Conservation (phyloP, 2,329 filamentous ascomycete species). For the Xylaria arbuscula region DNA sequence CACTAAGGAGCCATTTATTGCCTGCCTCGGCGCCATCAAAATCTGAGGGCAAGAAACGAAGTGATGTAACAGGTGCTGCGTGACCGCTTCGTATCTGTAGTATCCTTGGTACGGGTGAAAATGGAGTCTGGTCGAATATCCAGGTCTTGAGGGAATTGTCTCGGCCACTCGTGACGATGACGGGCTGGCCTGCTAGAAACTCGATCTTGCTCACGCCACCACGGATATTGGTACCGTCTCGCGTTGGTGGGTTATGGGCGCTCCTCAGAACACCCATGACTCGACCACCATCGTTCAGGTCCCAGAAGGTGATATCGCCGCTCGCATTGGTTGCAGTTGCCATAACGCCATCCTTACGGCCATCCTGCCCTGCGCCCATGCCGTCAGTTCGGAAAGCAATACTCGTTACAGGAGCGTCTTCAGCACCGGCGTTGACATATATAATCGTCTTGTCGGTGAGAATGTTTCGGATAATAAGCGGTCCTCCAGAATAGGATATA, state of each 20-base stretch:
- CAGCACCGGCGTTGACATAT: conserved; percentile 72
- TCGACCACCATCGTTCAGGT: conserved; percentile 87
- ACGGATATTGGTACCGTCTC: conserved; percentile 64
- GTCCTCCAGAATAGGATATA: conserved; percentile 85
- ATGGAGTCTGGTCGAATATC: conserved; percentile 95
- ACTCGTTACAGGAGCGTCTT: conserved; percentile 76
- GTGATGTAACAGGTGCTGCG: conserved; percentile 82
- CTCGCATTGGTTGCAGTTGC: conserved; percentile 82
- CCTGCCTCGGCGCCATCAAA: conserved; percentile 89
- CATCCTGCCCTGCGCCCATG: conserved; percentile 87
- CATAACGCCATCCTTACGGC: conserved; percentile 89
- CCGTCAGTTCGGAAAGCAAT: conserved; percentile 94
- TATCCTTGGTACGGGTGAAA: conserved; percentile 85
- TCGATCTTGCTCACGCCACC: conserved; percentile 89
- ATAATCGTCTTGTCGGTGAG: conserved; percentile 80
- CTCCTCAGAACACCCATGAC: conserved; percentile 88
- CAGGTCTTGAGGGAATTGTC: conserved; percentile 96
- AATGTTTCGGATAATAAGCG: conserved; percentile 83
- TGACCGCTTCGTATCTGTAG: conserved; percentile 90
- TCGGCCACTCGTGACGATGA: conserved; percentile 87
- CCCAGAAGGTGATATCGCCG: conserved; percentile 96
- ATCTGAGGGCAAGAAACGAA: conserved; percentile 87
- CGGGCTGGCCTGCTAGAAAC: conserved; percentile 88
- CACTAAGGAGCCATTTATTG: conserved; percentile 94
- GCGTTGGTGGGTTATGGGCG: conserved; percentile 82